phyloP scores from a whole-genome alignment of 768 basidiomycete species.

The Myochromella boudieri region DNA sequence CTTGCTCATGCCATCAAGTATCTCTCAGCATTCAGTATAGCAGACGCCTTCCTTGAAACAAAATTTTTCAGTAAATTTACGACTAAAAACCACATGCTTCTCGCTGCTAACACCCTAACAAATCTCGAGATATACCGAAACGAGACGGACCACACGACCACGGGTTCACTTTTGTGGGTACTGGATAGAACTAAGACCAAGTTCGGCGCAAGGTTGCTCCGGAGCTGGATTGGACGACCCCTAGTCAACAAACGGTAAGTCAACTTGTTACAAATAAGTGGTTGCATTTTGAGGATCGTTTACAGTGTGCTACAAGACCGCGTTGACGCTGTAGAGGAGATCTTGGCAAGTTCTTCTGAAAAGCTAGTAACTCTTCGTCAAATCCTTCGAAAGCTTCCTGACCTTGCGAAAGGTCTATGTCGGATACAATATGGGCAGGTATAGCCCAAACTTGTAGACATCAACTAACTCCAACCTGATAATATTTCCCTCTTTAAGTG shows the following conservation, averaged over 20 bases:
- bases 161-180: slow-evolving; percentile 81
- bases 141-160: slow-evolving; percentile 72
- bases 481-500: slow-evolving; percentile 52
- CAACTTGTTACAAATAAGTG: not conserved
- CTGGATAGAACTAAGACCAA: slow-evolving; percentile 85
- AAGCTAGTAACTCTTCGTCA: slow-evolving; percentile 66
- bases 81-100: slow-evolving; percentile 77
- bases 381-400: slow-evolving; percentile 75
- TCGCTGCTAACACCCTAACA: slow-evolving; percentile 83
- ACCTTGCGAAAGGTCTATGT: slow-evolving; percentile 83
- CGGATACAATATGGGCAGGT: slow-evolving; percentile 93
- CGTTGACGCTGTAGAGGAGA: slow-evolving; percentile 83
- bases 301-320: slow-evolving; percentile 71
- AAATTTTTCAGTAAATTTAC: slow-evolving; percentile 80
- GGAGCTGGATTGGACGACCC: slow-evolving; percentile 85
- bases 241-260: slow-evolving; percentile 68
- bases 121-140: slow-evolving; percentile 96
- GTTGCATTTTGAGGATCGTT: not conserved
- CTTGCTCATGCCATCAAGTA: slow-evolving; percentile 74
- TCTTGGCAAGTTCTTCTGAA: slow-evolving; percentile 59
- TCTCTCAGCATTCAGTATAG: slow-evolving; percentile 72
- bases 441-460: slow-evolving; percentile 13
- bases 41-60: slow-evolving; percentile 75
- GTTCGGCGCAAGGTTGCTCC: slow-evolving; percentile 84
- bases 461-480: slow-evolving; percentile 1